Evolutionary conservation across 768 basidiomycete species (phyloP).

Genomic region (Pholiota conissans): DNA sequence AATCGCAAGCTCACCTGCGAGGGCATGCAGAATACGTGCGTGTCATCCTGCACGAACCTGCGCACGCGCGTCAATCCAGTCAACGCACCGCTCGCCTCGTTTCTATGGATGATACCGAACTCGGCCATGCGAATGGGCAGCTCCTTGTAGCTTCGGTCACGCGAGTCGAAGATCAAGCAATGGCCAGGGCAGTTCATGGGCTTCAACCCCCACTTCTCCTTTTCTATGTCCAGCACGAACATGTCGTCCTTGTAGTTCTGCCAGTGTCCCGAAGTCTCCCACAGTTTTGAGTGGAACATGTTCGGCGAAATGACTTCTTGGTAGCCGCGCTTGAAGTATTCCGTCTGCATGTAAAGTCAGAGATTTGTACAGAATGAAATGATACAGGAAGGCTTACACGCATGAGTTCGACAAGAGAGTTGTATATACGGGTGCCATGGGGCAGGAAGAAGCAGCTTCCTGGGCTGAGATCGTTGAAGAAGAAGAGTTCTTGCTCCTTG

Average conservation of each 20-base stretch:
- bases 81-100: slow-evolving; percentile 93
- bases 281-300: slow-evolving; percentile 94
- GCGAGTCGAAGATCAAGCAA: slow-evolving; percentile 91
- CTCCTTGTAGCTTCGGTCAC: slow-evolving; percentile 93
- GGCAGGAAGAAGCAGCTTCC: slow-evolving; percentile 97
- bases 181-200: slow-evolving; percentile 99
- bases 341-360: slow-evolving; percentile 46
- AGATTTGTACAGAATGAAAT: background rate
- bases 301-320: slow-evolving; percentile 98
- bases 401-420: slow-evolving; percentile 87
- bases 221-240: slow-evolving; percentile 93
- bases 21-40: slow-evolving; percentile 98
- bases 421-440: slow-evolving; percentile 96
- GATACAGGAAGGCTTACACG: slow-evolving; percentile 53
- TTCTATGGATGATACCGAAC: slow-evolving; percentile 95
- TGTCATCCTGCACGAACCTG: slow-evolving; percentile 96
- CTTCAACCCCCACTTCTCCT: slow-evolving; percentile 94
- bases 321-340: slow-evolving; percentile 95
- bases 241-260: slow-evolving; percentile 98
- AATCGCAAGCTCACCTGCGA: slow-evolving; percentile 58
- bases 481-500: slow-evolving; percentile 97
- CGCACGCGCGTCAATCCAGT: slow-evolving; percentile 92
- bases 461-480: slow-evolving; percentile 96
- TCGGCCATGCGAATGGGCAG: slow-evolving; percentile 97
- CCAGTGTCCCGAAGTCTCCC: slow-evolving; percentile 99